phyloP scores from a whole-genome alignment of 2,329 filamentous ascomycete genomes.

The Chaetoscypha palmicola region DNA sequence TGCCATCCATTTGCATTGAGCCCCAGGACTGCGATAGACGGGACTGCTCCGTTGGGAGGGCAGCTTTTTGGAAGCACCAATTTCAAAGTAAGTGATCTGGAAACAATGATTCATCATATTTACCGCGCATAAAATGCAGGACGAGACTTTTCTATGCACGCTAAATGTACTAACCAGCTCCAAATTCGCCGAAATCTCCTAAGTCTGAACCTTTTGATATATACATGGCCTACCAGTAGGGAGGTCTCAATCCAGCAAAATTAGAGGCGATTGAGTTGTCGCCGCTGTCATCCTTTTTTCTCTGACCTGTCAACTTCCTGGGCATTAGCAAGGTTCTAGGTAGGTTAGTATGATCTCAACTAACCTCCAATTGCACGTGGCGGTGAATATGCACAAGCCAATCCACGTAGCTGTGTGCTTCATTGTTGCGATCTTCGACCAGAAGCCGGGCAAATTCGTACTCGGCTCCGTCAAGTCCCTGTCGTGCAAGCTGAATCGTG shows the following conservation, averaged over 20 bases:
- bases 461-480: slow-evolving; percentile 89
- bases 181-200: slow-evolving; percentile 7
- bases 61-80: too few relatives aligned
- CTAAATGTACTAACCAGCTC: slow-evolving; percentile 6
- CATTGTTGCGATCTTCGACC: slow-evolving; percentile 93
- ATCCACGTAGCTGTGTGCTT: slow-evolving; percentile 96
- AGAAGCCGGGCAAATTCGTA: slow-evolving; percentile 91
- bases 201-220: slow-evolving; percentile 5
- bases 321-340: slow-evolving; percentile 7
- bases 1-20: too few relatives aligned
- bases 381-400: slow-evolving; percentile 96
- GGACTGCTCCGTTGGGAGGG: too few relatives aligned
- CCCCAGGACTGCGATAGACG: too few relatives aligned
- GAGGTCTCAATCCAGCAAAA: slow-evolving; percentile 52
- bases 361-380: slow-evolving; percentile 81
- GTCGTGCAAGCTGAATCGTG: slow-evolving; percentile 82
- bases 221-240: slow-evolving; percentile 46
- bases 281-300: slow-evolving; percentile 58
- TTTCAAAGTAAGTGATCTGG: too few relatives aligned
- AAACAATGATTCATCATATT: too few relatives aligned
- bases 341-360: slow-evolving; percentile 23
- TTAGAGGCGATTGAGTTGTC: slow-evolving; percentile 44
- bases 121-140: too few relatives aligned
- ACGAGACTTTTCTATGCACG: slow-evolving; percentile 7
- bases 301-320: slow-evolving; percentile 56